phyloP scores from a whole-genome alignment of 2,329 filamentous ascomycete species.

The Colletotrichum lupini region DNA sequence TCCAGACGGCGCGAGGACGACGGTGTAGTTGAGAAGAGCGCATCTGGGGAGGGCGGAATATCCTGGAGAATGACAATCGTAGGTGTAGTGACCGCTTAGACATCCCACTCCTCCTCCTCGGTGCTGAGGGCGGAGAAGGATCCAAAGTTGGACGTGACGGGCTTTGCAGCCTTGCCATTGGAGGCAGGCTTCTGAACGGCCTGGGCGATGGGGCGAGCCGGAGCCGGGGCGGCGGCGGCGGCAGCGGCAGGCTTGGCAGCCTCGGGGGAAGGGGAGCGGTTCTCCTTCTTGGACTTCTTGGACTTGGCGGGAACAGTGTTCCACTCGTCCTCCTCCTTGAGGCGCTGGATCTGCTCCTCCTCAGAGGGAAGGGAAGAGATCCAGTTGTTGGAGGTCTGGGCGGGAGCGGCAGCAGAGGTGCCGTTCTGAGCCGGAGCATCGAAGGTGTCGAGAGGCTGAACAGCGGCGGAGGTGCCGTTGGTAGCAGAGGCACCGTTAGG shows the following conservation, averaged over 20 bases:
- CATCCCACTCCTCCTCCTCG: conserved; percentile 64
- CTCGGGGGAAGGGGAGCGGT: conserved; percentile 54
- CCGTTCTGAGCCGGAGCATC: conserved; percentile 51
- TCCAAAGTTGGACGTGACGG: conserved; percentile 46
- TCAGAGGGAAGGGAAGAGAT: conserved; percentile 66
- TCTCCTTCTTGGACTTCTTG: conserved; percentile 53
- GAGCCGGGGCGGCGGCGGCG: conserved; percentile 40
- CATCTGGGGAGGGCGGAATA: conserved; percentile 20
- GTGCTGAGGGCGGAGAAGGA: conserved; percentile 62
- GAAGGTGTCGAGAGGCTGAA: conserved; percentile 69
- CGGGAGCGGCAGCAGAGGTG: conserved; percentile 47
- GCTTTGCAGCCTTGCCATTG: conserved; percentile 45
- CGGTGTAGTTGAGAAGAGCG: background rate
- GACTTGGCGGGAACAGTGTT: conserved; percentile 65
- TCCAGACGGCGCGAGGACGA: conserved; percentile 20
- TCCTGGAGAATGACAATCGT: conserved; percentile 24
- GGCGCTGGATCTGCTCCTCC: conserved; percentile 70
- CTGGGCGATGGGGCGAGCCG: conserved; percentile 41
- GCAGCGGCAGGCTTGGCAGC: conserved; percentile 42
- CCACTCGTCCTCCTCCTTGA: conserved; percentile 67
- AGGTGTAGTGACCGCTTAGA: conserved; percentile 44
- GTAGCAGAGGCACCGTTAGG: conserved; percentile 47
- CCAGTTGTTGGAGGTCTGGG: conserved; percentile 55
- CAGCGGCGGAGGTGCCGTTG: conserved; percentile 43
- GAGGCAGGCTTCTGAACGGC: conserved; percentile 43